Percentiles rank a stretch among this genome's conserved stretches.
phyloP scores from a whole-genome alignment of 139 green algal species.

The Ettlia oleoabundans region DNA sequence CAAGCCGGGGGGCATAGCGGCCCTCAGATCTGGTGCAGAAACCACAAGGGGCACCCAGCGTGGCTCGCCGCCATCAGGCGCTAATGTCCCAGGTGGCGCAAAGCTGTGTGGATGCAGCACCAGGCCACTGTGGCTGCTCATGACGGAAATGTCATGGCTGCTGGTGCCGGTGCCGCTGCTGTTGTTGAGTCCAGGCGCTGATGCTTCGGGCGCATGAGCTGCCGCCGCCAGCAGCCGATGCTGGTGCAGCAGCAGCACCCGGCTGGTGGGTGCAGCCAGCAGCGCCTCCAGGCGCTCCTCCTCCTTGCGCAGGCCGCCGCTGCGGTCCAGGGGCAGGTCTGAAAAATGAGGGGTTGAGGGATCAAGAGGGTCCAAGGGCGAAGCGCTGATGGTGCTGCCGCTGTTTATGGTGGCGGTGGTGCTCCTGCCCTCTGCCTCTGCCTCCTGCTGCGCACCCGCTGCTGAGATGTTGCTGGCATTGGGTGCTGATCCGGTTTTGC shows the following conservation, averaged over 20 bases:
- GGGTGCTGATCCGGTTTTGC: too few relatives aligned
- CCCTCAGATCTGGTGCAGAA: neutral
- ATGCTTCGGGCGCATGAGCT: too few relatives aligned
- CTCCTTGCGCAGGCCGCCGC: slow-evolving; percentile 37
- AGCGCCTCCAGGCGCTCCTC: slow-evolving; percentile 17
- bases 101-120: neutral
- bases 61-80: slow-evolving; percentile 10
- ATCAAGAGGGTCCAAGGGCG: too few relatives aligned
- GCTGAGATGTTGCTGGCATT: too few relatives aligned
- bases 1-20: neutral
- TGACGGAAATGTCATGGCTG: too few relatives aligned
- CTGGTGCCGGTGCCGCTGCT: too few relatives aligned
- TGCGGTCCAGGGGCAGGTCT: slow-evolving; percentile 53
- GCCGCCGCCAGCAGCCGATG: slow-evolving; percentile 29
- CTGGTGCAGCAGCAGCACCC: slow-evolving; percentile 18
- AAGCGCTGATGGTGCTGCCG: too few relatives aligned
- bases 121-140: too few relatives aligned
- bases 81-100: neutral
- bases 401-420: too few relatives aligned
- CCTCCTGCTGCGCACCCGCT: too few relatives aligned
- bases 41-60: neutral
- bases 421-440: too few relatives aligned
- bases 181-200: too few relatives aligned
- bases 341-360: slow-evolving; percentile 46
- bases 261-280: slow-evolving; percentile 8